Evolutionary conservation across 2,329 filamentous ascomycete species (phyloP), one percentile per base, ranked within the genome.

Genomic region (Colletotrichum gigasporum): DNA sequence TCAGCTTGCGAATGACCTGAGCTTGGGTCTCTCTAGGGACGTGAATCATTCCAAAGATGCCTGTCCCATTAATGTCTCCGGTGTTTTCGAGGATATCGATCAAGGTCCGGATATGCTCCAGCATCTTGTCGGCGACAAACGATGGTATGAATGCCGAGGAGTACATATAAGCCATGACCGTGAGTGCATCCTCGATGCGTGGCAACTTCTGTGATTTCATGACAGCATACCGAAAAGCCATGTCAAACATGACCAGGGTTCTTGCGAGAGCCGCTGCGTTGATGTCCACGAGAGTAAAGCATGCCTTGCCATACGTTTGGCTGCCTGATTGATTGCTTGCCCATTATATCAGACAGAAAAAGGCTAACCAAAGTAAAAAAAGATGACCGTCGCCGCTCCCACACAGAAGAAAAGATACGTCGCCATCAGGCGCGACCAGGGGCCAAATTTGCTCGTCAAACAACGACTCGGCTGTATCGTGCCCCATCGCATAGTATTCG

Each of bases 301-400:
- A 69, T 9, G 68, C 34, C 8, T 65, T 61, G 12, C 48, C 24
- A 39, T 63, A 67, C 10, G 32, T 16, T 4, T 47, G 22, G 3
- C n/a, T 30, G 64, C 41, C 5, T 2, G 14, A 24, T 48, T 26
- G 16, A 8, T 9, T 28, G 44, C 44, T 48, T 24, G 28, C 16
- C 16, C 44, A 48, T 48, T n/a, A 48, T 32, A 3, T 42, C 26
- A 39, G 2, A 6, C 28, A 10, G 6, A 67, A 22, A 20, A 16
- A 16, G 47, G 51, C 16, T n/a, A 73, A 55, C 6, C 69, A 67
- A 4, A 22, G 11, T 18, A 70, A 70, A 24, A 71, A 30, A 30
- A 71, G 63, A 5, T 68, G 67, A 14, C 62, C 71, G 41, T 73
- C 70, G 10, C 71, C 71, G 52, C 63, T 67, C 20, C 71, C 68